A percentile compares a stretch with the other conserved stretches of the same genome.
Conservation (phyloP, 768 basidiomycete species). For the Dictyophora rubrovolvata region DNA sequence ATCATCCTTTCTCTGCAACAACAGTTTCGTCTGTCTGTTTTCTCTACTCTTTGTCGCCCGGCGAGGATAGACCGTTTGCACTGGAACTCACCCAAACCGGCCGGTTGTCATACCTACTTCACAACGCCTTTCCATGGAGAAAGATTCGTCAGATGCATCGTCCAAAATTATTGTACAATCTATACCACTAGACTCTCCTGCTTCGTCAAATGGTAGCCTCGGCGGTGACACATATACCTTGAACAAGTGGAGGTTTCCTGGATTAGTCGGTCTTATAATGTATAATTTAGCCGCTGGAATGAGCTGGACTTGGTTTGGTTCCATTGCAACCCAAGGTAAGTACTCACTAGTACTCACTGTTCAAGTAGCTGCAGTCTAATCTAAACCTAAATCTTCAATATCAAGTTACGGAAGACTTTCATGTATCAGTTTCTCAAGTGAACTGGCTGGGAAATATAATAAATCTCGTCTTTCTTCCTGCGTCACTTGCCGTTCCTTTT, state of each 20-base stretch:
- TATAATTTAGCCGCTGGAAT: slow-evolving; percentile 55
- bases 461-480: slow-evolving; percentile 51
- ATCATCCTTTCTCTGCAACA: no score
- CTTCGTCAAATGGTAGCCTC: neutral
- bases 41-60: no score
- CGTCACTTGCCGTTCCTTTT: slow-evolving; percentile 48
- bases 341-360: neutral
- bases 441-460: slow-evolving; percentile 77
- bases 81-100: no score
- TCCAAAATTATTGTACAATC: neutral
- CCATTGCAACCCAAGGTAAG: slow-evolving; percentile 62
- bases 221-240: neutral
- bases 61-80: no score
- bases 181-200: neutral
- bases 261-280: slow-evolving; percentile 22
- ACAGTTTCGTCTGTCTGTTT: no score
- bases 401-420: slow-evolving; percentile 51
- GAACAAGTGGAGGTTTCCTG: neutral
- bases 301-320: slow-evolving; percentile 78
- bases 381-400: neutral
- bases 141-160: neutral
- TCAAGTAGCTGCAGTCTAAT: neutral
- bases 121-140: neutral
- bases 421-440: slow-evolving; percentile 58
- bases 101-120: no score